Evolutionary conservation across 805 yeast genomes (phyloP), one percentile per base, ranked within the genome.

Genomic region (Metschnikowia drakensbergensis): DNA sequence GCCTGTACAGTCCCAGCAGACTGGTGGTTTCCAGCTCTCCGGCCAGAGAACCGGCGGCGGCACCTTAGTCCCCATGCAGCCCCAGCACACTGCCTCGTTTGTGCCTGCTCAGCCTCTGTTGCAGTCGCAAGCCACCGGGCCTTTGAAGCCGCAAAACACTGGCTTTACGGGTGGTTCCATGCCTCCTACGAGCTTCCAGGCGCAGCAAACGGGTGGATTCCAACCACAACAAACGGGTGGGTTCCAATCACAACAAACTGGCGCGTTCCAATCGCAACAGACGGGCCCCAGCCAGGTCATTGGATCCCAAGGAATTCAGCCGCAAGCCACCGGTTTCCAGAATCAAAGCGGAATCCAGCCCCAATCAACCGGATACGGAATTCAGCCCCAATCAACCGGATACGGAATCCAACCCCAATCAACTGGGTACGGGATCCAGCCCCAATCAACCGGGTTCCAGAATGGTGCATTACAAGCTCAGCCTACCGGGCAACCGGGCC

Each of bases 81-180:
- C 86, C 11, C 92, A 85, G 62, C 80, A 79, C 52, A 86, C 94
- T 3, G 88, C 91, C 5, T 71, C 79, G n/a, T 72, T 80, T 35
- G 75, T 82, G 42, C 52, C 58, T 10, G 32, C 51, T 3, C 48
- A 38, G 44, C 41, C 41, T 25, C 48, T 42, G 9, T 49, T 54
- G 50, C 50, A 47, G 31, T 61, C 70, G 3, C 76, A 72, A 50
- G 66, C 60, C 35, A 71, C 75, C 5, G 76, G 76, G 2, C 67
- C 72, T 1, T 53, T 63, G 48, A 59, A 53, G 17, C 54, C 55
- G 1, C 66, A 62, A 34, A 42, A 50, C 10, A 60, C 64, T n/a
- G 59, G 59, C 7, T 52, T 37, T 6, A 37, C 10, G 25, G 39
- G 38, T 25, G 54, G 55, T 2, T 34, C 54, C 7, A 37, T 49